A percentile compares a stretch with the other conserved stretches of the same genome.
These are phyloP conservation scores for Haematococcus lacustris DNA, from an alignment of 139 green algal species.

Conservation along the genomic window DNA sequence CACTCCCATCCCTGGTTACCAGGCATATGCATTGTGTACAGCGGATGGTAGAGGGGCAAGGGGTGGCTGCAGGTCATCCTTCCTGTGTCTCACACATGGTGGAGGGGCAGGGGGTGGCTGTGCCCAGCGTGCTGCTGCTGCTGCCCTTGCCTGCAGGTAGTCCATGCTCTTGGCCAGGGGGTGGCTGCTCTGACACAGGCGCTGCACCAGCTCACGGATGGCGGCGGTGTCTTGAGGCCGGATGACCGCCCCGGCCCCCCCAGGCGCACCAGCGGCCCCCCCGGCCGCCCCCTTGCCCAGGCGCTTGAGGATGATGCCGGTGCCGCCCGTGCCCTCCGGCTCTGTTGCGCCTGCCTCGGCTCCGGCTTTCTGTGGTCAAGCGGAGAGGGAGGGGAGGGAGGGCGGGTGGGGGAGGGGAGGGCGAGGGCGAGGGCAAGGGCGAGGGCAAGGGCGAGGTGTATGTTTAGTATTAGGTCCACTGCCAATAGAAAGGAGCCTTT, in stretches of 20 bases:
- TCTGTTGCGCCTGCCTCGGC: not conserved
- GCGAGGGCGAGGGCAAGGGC: too few species aligned
- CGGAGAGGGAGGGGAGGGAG: too few species aligned
- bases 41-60: too few species aligned
- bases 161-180: slow-evolving; percentile 63
- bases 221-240: slow-evolving; percentile 20
- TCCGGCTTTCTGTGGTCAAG: not conserved
- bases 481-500: too few species aligned
- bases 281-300: not conserved
- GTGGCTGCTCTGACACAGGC: slow-evolving; percentile 54
- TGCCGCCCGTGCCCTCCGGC: not conserved
- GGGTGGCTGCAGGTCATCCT: too few species aligned
- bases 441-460: too few species aligned
- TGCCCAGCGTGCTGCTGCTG: slow-evolving; percentile 1
- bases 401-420: too few species aligned
- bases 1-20: too few species aligned
- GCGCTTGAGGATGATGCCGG: slow-evolving; percentile 6
- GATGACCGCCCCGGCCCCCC: not conserved
- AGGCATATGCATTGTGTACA: too few species aligned
- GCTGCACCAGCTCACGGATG: slow-evolving; percentile 53
- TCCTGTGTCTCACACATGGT: too few species aligned
- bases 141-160: slow-evolving; percentile 55
- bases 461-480: too few species aligned
- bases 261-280: not conserved
- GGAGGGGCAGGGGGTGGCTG: too few species aligned